Evolutionary conservation across 2,329 filamentous ascomycete species (phyloP).

Genomic region (Arthroderma sp.): DNA sequence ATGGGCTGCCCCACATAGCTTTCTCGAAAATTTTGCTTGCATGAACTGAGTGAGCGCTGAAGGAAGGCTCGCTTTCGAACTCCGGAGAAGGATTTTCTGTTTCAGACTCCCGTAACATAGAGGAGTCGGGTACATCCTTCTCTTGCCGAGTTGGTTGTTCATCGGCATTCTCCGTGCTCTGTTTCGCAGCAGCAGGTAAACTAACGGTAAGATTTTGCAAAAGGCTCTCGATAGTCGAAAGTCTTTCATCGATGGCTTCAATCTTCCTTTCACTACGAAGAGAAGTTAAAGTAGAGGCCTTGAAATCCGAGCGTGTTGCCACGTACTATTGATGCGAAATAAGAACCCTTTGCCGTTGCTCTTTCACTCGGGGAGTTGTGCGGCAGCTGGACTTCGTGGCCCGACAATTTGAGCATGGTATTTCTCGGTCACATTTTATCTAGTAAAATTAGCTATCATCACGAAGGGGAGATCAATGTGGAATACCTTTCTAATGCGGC

Average conservation of each 20-base stretch:
- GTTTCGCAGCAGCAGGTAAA: slow-evolving; percentile 8
- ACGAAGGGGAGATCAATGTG: background rate
- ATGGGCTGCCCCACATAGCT: slow-evolving; percentile 23
- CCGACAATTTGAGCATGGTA: slow-evolving; percentile 12
- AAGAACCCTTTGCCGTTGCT: slow-evolving; percentile 11
- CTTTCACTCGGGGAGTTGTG: slow-evolving; percentile 10
- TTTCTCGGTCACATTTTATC: slow-evolving; percentile 12
- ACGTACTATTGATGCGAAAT: slow-evolving; percentile 14
- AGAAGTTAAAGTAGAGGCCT: slow-evolving; percentile 5
- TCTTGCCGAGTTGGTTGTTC: slow-evolving; percentile 13
- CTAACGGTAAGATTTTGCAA: slow-evolving; percentile 21
- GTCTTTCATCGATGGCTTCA: slow-evolving; percentile 38
- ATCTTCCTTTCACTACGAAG: slow-evolving; percentile 38
- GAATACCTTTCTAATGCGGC: slow-evolving; percentile 11
- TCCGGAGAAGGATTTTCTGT: slow-evolving; percentile 13
- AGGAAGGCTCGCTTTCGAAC: slow-evolving; percentile 39
- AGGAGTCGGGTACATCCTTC: slow-evolving; percentile 15
- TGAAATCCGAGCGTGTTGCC: background rate
- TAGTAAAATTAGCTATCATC: slow-evolving; percentile 2
- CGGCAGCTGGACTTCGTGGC: slow-evolving; percentile 7
- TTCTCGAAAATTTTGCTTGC: slow-evolving; percentile 32
- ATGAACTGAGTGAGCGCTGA: slow-evolving; percentile 36
- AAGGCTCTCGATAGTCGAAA: slow-evolving; percentile 35
- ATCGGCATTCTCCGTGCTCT: slow-evolving; percentile 16
- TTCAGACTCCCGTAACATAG: slow-evolving; percentile 6